These are phyloP conservation scores for Lippia alba DNA, from an alignment of 305 asterid species.

Conservation along the genomic window DNA sequence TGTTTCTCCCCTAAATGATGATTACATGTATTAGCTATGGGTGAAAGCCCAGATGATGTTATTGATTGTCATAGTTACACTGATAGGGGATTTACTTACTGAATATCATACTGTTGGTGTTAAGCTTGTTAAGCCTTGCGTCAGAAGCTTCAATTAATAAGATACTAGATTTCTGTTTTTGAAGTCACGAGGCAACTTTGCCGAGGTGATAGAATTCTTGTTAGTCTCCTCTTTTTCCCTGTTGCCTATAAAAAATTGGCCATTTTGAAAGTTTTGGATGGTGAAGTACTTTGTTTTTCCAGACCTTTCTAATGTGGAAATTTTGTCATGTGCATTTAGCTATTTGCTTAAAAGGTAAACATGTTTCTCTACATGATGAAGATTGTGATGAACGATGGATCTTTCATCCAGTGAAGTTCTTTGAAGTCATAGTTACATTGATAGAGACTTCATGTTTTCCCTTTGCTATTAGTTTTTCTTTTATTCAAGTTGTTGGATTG, in stretches of 20 bases:
- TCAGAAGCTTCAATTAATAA: no score
- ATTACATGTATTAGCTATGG: slow-evolving; percentile 41
- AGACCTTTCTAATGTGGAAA: slow-evolving; percentile 13
- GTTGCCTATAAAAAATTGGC: slow-evolving; percentile 37
- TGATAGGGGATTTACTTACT: slow-evolving; percentile 45
- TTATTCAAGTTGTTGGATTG: not conserved
- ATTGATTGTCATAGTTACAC: slow-evolving; percentile 64
- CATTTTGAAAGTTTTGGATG: slow-evolving; percentile 13
- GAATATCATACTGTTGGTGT: not conserved
- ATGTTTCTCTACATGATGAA: slow-evolving; percentile 62
- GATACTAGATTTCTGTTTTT: not conserved
- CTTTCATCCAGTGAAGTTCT: slow-evolving; percentile 52
- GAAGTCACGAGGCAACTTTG: slow-evolving; percentile 38
- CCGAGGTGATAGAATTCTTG: slow-evolving; percentile 33
- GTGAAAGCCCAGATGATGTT: slow-evolving; percentile 48
- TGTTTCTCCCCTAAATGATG: slow-evolving; percentile 49
- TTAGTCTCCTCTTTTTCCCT: slow-evolving; percentile 44
- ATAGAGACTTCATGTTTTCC: slow-evolving; percentile 42
- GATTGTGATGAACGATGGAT: slow-evolving; percentile 48
- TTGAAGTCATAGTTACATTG: slow-evolving; percentile 78
- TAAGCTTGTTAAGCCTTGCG: not conserved
- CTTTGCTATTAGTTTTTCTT: not conserved
- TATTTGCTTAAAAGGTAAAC: slow-evolving; percentile 18
- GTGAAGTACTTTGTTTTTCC: slow-evolving; percentile 15
- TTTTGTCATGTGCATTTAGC: not conserved